Conservation (phyloP, 306 rosid species). For the Corylus avellana region DNA sequence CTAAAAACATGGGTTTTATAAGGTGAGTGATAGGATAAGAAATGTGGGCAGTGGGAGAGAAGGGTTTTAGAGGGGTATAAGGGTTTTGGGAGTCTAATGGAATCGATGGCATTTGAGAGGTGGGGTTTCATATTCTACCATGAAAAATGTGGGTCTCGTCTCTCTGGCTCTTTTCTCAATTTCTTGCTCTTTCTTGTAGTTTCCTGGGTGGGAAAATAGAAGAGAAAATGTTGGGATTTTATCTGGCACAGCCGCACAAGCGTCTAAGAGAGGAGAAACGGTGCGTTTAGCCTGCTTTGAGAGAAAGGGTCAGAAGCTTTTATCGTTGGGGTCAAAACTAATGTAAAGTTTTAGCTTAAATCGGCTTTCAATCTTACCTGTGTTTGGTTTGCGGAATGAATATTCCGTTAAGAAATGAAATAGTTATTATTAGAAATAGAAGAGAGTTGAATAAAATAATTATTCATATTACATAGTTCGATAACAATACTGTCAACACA, state of each 20-base stretch:
- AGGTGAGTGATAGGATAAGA: constrained; percentile 26
- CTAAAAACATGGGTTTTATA: constrained; percentile 29
- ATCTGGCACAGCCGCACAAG: background rate
- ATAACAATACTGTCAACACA: no score
- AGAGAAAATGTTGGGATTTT: background rate
- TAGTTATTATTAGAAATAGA: no score
- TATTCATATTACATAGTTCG: no score
- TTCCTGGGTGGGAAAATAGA: background rate
- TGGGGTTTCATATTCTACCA: constrained; percentile 56
- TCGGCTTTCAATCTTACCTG: no score
- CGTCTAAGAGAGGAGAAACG: background rate
- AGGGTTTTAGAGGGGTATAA: constrained; percentile 41
- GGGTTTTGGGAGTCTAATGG: constrained; percentile 49
- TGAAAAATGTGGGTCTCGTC: background rate
- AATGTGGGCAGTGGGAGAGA: constrained; percentile 25
- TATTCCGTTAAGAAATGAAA: no score
- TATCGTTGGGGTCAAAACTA: no score
- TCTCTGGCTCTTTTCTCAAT: constrained; percentile 2
- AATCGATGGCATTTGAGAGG: constrained; percentile 33
- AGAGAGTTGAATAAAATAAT: no score
- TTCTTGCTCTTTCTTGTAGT: constrained; percentile 12
- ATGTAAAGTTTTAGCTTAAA: no score
- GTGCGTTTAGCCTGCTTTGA: background rate
- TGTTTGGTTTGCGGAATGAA: no score
- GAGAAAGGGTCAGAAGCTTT: no score